A percentile compares a stretch with the other conserved stretches of the same genome.
Conservation (phyloP, 1,284 basidiomycete genomes). For the Cerrena zonata region DNA sequence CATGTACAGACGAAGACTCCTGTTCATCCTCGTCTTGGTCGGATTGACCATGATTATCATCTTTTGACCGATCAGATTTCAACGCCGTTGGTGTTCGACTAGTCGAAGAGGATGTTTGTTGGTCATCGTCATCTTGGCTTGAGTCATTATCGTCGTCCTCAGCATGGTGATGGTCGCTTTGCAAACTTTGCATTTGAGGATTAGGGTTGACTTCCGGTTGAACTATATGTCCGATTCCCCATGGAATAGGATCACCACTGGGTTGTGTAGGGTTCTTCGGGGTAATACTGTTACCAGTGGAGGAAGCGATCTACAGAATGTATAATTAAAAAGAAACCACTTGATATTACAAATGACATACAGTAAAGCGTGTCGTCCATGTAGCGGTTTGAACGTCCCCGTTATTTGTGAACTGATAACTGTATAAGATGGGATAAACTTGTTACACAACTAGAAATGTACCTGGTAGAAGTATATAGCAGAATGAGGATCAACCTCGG, state of each 20-base stretch:
- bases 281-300: conserved; percentile 20
- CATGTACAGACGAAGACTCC: too few species aligned
- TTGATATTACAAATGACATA: conserved; percentile 15
- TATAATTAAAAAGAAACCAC: background rate
- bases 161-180: background rate
- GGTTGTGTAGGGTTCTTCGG: conserved; percentile 30
- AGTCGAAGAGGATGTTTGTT: too few species aligned
- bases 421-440: conserved; percentile 2
- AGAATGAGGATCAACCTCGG: conserved; percentile 34
- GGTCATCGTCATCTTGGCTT: background rate
- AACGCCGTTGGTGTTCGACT: too few species aligned
- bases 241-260: conserved; percentile 28
- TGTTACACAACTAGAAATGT: background rate
- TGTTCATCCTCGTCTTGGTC: background rate
- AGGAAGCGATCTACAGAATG: conserved; percentile 26
- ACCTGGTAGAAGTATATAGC: conserved; percentile 39
- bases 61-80: too few species aligned
- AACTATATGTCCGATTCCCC: conserved; percentile 24
- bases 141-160: conserved; percentile 4
- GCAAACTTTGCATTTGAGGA: too few species aligned
- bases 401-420: conserved; percentile 29
- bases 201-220: background rate
- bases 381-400: conserved; percentile 21
- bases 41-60: background rate
- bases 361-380: conserved; percentile 39